Evolutionary conservation across 2,329 filamentous ascomycete species (phyloP), one percentile per base, ranked within the genome.

Genomic region (Dactylellina leptospora): DNA sequence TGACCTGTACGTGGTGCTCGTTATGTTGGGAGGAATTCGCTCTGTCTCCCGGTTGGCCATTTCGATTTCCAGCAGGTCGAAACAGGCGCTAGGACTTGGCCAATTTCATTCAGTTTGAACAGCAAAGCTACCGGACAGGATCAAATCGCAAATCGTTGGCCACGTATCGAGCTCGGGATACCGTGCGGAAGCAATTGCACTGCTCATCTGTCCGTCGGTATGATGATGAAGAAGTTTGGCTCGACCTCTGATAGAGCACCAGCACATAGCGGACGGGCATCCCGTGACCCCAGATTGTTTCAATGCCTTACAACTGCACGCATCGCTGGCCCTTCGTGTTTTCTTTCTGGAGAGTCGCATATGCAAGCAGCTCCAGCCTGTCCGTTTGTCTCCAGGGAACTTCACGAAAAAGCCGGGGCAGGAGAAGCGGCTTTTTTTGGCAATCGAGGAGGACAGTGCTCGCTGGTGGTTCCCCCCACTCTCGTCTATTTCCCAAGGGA

Each of bases 121-220:
- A 42, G 61, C 61, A 38, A 66, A 13, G 38, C 45, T 8, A 22
- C 36, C n/a, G 25, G 22, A 28, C 28, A 25, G 50, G 44, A 36
- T 11, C 13, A 40, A 40, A 16, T 13, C 11, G 33, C 2, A 40
- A 40, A 56, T 28, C 28, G 50, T 18, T 20, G 42, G 53, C 59
- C 68, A 72, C 68, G 68, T 72, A 72, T 62, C 27, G 58, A 64
- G 45, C 44, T 64, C 54, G 53, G 66, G 53, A 58, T 64, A 60
- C 60, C 54, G 28, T 25, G 60, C 16, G n/a, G 27, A 10, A 25
- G 30, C 20, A 18, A 10, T 18, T 23, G 6, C 13, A 18, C 18
- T 53, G 47, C 47, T 42, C 56, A 44, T 42, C 36, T 27, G 11
- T 25, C 40, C 33, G 44, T 36, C 51, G n/a, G 47, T 28, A 62